Conservation (phyloP, 2,329 filamentous ascomycete species). For the Ascochyta rabiei region DNA sequence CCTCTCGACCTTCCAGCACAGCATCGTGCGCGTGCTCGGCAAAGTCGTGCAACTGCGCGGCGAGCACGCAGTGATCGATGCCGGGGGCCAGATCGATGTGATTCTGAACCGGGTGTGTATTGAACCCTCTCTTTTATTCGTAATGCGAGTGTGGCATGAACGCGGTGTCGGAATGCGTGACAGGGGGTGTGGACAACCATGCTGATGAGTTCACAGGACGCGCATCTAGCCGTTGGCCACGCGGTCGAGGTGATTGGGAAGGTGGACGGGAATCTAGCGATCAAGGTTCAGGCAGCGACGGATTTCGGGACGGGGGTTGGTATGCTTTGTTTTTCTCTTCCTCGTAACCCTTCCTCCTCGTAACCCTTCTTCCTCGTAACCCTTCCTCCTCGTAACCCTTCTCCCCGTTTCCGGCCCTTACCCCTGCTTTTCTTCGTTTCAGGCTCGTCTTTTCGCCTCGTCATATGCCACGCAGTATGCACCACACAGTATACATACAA, state of each 20-base stretch:
- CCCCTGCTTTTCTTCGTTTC: too few species aligned
- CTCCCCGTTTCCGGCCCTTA: too few species aligned
- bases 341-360: too few species aligned
- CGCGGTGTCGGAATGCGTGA: too few species aligned
- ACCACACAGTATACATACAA: too few species aligned
- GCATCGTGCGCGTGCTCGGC: constrained; percentile 83
- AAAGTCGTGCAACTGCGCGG: constrained; percentile 83
- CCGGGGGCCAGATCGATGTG: constrained; percentile 75
- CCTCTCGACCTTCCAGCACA: constrained; percentile 73
- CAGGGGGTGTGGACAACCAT: too few species aligned
- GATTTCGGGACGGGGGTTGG: constrained; percentile 74
- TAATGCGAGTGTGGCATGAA: too few species aligned
- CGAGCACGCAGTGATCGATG: constrained; percentile 79
- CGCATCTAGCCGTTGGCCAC: constrained; percentile 71
- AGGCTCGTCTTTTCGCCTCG: too few species aligned
- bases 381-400: too few species aligned
- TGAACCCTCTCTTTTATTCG: too few species aligned
- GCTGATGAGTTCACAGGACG: constrained; percentile 59
- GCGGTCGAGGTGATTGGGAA: constrained; percentile 80
- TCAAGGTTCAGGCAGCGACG: constrained; percentile 72
- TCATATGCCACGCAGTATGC: too few species aligned
- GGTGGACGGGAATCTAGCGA: constrained; percentile 73
- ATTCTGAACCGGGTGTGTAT: constrained; percentile 72
- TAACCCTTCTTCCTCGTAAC: too few species aligned
- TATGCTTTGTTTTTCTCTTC: constrained; percentile 52